Evolutionary conservation across 106 monocot species (phyloP).

Genomic region (Vanilla planifolia): DNA sequence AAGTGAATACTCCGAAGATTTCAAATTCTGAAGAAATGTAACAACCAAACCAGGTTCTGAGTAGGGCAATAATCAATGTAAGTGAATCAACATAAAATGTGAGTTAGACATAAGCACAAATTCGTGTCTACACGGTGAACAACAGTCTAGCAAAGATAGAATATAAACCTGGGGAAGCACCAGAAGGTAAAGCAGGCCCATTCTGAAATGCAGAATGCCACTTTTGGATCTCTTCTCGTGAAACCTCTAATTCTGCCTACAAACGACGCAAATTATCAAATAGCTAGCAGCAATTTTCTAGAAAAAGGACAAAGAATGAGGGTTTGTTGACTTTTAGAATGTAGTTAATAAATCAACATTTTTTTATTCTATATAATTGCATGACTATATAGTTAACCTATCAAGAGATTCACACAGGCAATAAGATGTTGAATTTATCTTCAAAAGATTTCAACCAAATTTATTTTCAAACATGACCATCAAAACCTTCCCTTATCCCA

Average conservation of each 20-base stretch:
- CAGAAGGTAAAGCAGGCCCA: conserved; percentile 43
- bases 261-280: no score
- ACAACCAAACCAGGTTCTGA: conserved; percentile 66
- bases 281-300: no score
- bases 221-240: conserved; percentile 56
- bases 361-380: no score
- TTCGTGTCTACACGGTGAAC: neutral
- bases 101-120: neutral
- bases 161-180: conserved; percentile 38
- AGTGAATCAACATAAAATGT: neutral
- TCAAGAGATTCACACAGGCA: no score
- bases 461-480: no score
- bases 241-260: conserved; percentile 48
- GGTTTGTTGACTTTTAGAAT: no score
- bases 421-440: no score
- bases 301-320: no score
- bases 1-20: conserved; percentile 85
- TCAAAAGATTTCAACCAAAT: no score
- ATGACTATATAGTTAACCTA: no score
- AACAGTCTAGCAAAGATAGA: neutral
- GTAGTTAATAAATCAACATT: no score
- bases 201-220: conserved; percentile 77
- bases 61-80: neutral
- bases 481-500: no score
- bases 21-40: conserved; percentile 62